Evolutionary conservation across 805 yeast genomes (phyloP), one percentile per base, ranked within the genome.

Genomic region (Lachancea cidri): DNA sequence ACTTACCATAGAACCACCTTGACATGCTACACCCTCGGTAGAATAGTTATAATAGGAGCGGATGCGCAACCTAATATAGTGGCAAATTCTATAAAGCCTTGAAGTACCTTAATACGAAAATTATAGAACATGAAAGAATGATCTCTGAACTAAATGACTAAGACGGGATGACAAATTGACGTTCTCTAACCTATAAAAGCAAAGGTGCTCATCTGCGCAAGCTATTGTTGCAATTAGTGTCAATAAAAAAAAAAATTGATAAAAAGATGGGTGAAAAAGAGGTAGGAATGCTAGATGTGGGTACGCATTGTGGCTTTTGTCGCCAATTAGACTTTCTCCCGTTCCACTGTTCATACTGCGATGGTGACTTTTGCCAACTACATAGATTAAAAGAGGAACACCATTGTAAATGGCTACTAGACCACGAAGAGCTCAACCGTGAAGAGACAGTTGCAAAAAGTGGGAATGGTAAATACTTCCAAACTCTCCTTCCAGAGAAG

Each of bases 231-330:
- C n/a, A n/a, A n/a, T n/a, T n/a, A n/a, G n/a, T n/a, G n/a, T n/a
- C n/a, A n/a, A n/a, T 17, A 34, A 7, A 18, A 17, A 34, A 14
- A 19, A 8, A 33, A 18, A 13, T 6, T 18, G 24, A 16, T 5
- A 9, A 29, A 32, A 30, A 20, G 14, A 38, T 27, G 36, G 45
- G 45, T 33, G 29, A 36, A 22, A 36, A 34, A 38, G 64, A 59
- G 40, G 53, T 52, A 3, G 64, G 64, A 5, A 61, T 61, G 64
- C 45, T 61, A 13, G 66, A 61, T 46, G 66, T 59, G n/a, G 66
- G 66, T 2, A 57, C 57, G 20, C 66, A 61, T 37, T 61, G 66
- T 42, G 41, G 43, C 15, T 59, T 47, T 39, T 61, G 66, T 38
- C 43, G 58, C 32, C 58, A 61, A 39, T 19, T 59, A 6, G 66